Evolutionary conservation across 2,329 filamentous ascomycete species (phyloP).

Genomic region (Pseudogymnoascus sp.): DNA sequence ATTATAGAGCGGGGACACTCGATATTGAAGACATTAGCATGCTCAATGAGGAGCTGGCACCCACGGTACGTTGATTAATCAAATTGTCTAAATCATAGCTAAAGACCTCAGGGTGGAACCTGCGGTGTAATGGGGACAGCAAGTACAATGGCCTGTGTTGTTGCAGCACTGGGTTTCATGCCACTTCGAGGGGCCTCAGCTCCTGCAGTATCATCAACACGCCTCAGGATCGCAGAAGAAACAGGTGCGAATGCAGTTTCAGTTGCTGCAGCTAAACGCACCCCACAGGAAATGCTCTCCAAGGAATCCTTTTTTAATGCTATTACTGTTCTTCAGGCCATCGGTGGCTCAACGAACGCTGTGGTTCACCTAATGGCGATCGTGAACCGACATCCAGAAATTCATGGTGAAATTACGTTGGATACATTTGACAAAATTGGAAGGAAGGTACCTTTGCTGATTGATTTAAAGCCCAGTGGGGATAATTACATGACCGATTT

Average conservation of each 20-base stretch:
- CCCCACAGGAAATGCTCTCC: slow-evolving; percentile 36
- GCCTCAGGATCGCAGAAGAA: slow-evolving; percentile 44
- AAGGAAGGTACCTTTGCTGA: slow-evolving; percentile 35
- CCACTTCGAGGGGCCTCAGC: slow-evolving; percentile 43
- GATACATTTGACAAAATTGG: slow-evolving; percentile 40
- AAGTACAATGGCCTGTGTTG: slow-evolving; percentile 47
- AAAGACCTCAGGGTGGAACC: slow-evolving; percentile 30
- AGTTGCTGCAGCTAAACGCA: slow-evolving; percentile 30
- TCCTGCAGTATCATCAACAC: slow-evolving; percentile 42
- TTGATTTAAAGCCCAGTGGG: slow-evolving; percentile 45
- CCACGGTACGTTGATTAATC: slow-evolving; percentile 42
- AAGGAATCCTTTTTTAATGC: slow-evolving; percentile 40
- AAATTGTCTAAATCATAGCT: not conserved
- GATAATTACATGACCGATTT: slow-evolving; percentile 48
- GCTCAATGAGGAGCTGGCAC: slow-evolving; percentile 65
- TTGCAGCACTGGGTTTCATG: slow-evolving; percentile 43
- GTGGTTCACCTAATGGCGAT: slow-evolving; percentile 37
- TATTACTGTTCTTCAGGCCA: slow-evolving; percentile 36
- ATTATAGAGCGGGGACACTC: slow-evolving; percentile 54
- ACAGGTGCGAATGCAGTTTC: slow-evolving; percentile 41
- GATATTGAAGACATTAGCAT: slow-evolving; percentile 64
- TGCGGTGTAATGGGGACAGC: slow-evolving; percentile 52
- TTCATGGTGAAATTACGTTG: slow-evolving; percentile 37
- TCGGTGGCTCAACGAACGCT: slow-evolving; percentile 36
- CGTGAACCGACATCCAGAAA: slow-evolving; percentile 39